Base-by-base conservation (phyloP, 2,329 filamentous ascomycete species). In the Scedosporium boydii region DNA sequence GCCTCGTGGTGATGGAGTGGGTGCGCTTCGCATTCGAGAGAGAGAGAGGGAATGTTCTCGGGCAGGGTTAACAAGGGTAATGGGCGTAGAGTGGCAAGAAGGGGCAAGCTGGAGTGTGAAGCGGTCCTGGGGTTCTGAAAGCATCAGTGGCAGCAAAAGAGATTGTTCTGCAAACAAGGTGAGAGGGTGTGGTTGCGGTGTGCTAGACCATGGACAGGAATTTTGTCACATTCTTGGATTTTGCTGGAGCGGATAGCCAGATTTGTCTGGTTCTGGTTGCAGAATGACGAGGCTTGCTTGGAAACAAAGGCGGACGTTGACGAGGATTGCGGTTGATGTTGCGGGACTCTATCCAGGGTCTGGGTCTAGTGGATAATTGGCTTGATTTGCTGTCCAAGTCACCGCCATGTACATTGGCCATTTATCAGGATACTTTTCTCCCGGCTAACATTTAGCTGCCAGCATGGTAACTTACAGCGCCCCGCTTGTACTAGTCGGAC, bases 141-240 rank as follows among this genome's bases (percentile, higher is more conserved):
- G 60, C 60, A 62, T 62, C 60, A 38, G 60, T 58, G 60, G 21
- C 53, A 18, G 59, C 51, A 38, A 38, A 44, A 44, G 48, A 38
- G 38, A 23, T 6, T 9, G 29, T 23, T 34, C 10, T 9, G 59
- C 46, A 21, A 26, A 42, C 48, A 61, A 44, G 41, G 44, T 27
- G 23, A 29, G 34, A n/a, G 23, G 42, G 48, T 10, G 26, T 14
- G 18, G 18, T 55, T 26, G 38, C 18, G n/a, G 10, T 38, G 34
- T 38, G 34, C 10, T 12, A 2, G 34, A 38, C 56, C 60, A 48
- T 58, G 51, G 60, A 48, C 53, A 48, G 60, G 53, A 57, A 57
- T 62, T 46, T 26, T 38, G 38, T 23, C 26, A 42, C 60, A 62
- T 62, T 62, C 60, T 62, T 62, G 53, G 41, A 16, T 6, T 16